Evolutionary conservation across 345 rosid species (phyloP), one percentile per base, ranked within the genome.

Genomic region (Gossypioides kirkii): DNA sequence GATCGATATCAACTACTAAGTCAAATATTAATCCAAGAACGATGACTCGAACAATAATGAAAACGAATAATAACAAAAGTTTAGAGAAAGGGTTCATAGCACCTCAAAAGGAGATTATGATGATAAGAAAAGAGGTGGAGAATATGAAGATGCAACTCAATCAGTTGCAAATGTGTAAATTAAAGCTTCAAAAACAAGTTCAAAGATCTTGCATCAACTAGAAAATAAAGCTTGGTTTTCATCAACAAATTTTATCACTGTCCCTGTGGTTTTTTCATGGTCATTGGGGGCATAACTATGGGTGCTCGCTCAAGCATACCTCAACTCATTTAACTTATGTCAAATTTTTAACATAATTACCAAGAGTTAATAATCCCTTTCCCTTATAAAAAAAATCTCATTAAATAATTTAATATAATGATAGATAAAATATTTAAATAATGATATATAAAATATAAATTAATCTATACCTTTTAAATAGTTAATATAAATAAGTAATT

Each of bases 71-170:
- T 52, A 55, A 20, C 7, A 55, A 61, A 38, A 71, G 77, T 58
- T 65, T 56, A 18, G 78, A 86, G 32, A 72, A 59, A 41, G 65
- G 47, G 66, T 66, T 66, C 63, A 20, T 70, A 52, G 45, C 74
- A 6, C 61, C 76, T 2, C 77, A 43, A 10, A 76, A 77, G 11
- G 89, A 89, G 83, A 73, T 87, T 59, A 83, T 43, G 43, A 58
- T 74, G 78, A 83, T 89, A 82, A 87, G 67, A 70, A 73, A 81
- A 65, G 93, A 87, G 62, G 89, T 89, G 16, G 84, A 84, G 50
- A 46, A 12, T 9, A 82, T 89, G 85, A 86, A 87, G 77, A 18
- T 66, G 84, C 87, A 87, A 54, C 81, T 89, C 26, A 79, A 78
- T 71, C 74, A 81, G 43, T 25, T 85, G 83, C 81, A 87, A 61